Base-by-base conservation (phyloP, 176 grass and related monocot genomes). In the Leersia perrieri region DNA sequence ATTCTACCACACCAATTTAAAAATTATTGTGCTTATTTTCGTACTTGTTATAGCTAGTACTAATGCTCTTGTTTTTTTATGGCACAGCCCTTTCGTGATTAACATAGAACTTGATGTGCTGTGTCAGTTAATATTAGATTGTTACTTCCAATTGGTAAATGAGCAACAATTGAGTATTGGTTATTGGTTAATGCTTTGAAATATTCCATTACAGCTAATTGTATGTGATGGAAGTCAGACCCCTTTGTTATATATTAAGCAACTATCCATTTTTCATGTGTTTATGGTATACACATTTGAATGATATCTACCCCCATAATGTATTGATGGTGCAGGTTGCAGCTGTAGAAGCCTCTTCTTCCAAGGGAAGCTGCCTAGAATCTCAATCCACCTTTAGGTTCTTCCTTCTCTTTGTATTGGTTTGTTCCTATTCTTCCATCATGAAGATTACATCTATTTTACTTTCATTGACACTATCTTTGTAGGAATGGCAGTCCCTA, bases 381-480 rank as follows among this genome's bases (percentile, higher is more conserved):
- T 82, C 86, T 61, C 73, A 82, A 53, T 82, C 60, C 32, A 78
- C 47, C 51, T 35, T 49, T 26, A 87, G 91, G 87, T 93, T 80
- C 14, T 40, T 22, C 22, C 71, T 70, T 76, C 31, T 32, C 70
- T 49, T 23, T 33, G 41, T 55, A 41, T 63, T 64, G 32, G 10
- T 41, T 35, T 20, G 44, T 53, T 26, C 38, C 10, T 41, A 64
- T 29, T 0, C 40, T 64, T 38, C 42, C 26, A 42, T 72, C 7
- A n/a, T 11, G 27, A 42, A 57, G n/a, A 25, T 63, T 20, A 26
- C 40, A 69, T 74, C 66, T 65, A 66, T 41, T 70, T 67, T 42
- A 8, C 77, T 78, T 81, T 71, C 16, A 61, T 5, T 33, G 9
- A 72, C 60, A 34, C 31, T 60, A 83, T 57, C 45, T 60, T 65